Evolutionary conservation across 75 land plant genomes (phyloP).

Genomic region (Pinus tabuliformis): DNA sequence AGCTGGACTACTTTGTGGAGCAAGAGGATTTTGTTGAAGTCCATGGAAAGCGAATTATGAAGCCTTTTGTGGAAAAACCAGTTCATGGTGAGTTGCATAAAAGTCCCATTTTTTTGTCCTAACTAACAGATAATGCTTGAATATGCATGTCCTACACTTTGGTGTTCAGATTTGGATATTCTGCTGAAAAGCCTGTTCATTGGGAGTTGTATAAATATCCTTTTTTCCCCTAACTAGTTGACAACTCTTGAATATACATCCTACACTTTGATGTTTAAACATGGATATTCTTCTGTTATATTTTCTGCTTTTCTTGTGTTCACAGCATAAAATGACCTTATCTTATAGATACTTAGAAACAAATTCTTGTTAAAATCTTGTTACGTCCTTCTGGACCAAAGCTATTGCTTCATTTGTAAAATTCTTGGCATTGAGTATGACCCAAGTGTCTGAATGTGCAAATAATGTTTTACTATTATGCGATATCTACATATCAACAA

Average conservation of each 20-base stretch:
- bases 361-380: too few species aligned
- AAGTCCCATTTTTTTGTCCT: not conserved
- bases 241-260: not conserved
- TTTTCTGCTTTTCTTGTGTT: not conserved
- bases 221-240: not conserved
- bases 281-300: slow-evolving; percentile 52
- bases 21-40: slow-evolving; percentile 98
- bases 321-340: not conserved
- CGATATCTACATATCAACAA: too few species aligned
- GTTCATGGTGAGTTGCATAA: slow-evolving; percentile 67
- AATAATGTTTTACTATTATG: too few species aligned
- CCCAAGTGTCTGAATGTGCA: too few species aligned
- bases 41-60: slow-evolving; percentile 84
- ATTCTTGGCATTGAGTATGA: too few species aligned
- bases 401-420: too few species aligned
- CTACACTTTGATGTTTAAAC: not conserved
- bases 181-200: slow-evolving; percentile 96
- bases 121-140: not conserved
- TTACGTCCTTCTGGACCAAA: too few species aligned
- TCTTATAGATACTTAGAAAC: not conserved
- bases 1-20: slow-evolving; percentile 92
- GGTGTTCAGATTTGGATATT: slow-evolving; percentile 9
- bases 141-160: not conserved
- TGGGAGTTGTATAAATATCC: slow-evolving; percentile 42
- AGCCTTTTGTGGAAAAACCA: slow-evolving; percentile 99